Conservation (phyloP, 2,329 filamentous ascomycete genomes). For the Epichloe sylvatica region DNA sequence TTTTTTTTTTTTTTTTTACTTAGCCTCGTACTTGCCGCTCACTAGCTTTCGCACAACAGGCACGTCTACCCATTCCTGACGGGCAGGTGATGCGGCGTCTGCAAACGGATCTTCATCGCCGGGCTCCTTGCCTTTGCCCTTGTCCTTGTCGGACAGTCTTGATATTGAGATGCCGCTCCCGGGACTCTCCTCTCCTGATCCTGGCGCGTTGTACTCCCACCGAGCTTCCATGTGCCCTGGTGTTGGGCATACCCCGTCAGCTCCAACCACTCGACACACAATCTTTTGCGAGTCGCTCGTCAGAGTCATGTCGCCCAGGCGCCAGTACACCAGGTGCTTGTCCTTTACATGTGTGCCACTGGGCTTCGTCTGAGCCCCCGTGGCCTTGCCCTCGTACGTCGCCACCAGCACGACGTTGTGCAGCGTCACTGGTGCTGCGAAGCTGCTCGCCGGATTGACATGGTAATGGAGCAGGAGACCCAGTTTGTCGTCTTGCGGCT, state of each 20-base stretch:
- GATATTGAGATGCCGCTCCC: slow-evolving; percentile 53
- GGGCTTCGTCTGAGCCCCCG: slow-evolving; percentile 62
- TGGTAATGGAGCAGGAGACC: slow-evolving; percentile 75
- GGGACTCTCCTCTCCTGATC: slow-evolving; percentile 28
- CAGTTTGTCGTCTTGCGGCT: slow-evolving; percentile 70
- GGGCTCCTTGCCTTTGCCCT: slow-evolving; percentile 40
- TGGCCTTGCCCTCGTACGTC: slow-evolving; percentile 55
- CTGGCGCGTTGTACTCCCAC: slow-evolving; percentile 49
- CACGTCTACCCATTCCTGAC: slow-evolving; percentile 50
- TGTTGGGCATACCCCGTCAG: slow-evolving; percentile 54
- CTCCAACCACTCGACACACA: slow-evolving; percentile 64
- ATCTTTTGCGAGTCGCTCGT: slow-evolving; percentile 57
- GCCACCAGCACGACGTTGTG: slow-evolving; percentile 65
- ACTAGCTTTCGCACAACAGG: slow-evolving; percentile 53
- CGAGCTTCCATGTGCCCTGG: slow-evolving; percentile 68
- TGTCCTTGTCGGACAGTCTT: slow-evolving; percentile 34
- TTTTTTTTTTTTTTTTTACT: slow-evolving; percentile 1
- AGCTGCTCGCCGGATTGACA: slow-evolving; percentile 55
- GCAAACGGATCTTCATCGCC: slow-evolving; percentile 55
- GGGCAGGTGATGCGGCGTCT: slow-evolving; percentile 23
- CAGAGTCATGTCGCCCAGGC: slow-evolving; percentile 59
- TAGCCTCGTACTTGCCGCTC: slow-evolving; percentile 60
- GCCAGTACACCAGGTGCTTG: slow-evolving; percentile 67
- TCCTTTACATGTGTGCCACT: slow-evolving; percentile 67
- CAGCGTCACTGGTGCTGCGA: slow-evolving; percentile 27